These are phyloP conservation scores for Chlorociboria aeruginascens DNA, from an alignment of 495 filamentous ascomycete species.

Conservation along the genomic window DNA sequence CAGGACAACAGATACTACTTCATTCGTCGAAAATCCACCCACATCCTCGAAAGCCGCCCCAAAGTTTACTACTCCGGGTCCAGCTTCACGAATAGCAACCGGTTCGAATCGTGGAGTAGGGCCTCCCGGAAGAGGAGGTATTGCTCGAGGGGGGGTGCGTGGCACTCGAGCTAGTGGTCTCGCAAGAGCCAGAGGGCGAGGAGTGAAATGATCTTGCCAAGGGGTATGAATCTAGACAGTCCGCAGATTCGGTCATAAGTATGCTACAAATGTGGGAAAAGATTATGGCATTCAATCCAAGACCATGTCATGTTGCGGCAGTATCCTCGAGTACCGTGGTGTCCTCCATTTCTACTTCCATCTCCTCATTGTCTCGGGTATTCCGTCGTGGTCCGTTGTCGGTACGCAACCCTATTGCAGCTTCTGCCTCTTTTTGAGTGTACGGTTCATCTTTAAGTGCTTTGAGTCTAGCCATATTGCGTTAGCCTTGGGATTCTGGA, in stretches of 20 bases:
- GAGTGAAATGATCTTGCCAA: conserved; percentile 16
- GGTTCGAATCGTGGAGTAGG: conserved; percentile 4
- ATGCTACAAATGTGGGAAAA: conserved; percentile 1
- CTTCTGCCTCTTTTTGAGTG: conserved; percentile 74
- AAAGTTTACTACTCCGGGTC: conserved; percentile 48
- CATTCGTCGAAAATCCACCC: conserved; percentile 82
- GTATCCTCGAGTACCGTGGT: conserved; percentile 9
- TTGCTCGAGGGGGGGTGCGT: conserved; percentile 23
- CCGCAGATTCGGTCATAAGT: conserved; percentile 13
- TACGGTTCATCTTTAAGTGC: conserved; percentile 71
- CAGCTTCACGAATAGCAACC: conserved; percentile 16
- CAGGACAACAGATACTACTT: conserved; percentile 86
- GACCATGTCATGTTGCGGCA: conserved; percentile 6
- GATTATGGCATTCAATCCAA: neutral
- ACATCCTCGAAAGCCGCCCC: conserved; percentile 53
- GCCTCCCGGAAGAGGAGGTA: conserved; percentile 14
- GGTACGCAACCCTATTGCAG: conserved; percentile 56
- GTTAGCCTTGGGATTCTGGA: neutral
- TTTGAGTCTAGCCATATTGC: conserved; percentile 42
- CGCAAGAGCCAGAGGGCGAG: conserved; percentile 28
- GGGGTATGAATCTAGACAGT: neutral
- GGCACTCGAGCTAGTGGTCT: conserved; percentile 33
- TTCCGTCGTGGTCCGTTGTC: conserved; percentile 42
- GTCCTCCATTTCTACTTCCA: conserved; percentile 21
- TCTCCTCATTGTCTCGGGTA: conserved; percentile 12